These are phyloP conservation scores for Amoebophrya sp. DNA, from an alignment of 169 alveolate species.

Conservation along the genomic window DNA sequence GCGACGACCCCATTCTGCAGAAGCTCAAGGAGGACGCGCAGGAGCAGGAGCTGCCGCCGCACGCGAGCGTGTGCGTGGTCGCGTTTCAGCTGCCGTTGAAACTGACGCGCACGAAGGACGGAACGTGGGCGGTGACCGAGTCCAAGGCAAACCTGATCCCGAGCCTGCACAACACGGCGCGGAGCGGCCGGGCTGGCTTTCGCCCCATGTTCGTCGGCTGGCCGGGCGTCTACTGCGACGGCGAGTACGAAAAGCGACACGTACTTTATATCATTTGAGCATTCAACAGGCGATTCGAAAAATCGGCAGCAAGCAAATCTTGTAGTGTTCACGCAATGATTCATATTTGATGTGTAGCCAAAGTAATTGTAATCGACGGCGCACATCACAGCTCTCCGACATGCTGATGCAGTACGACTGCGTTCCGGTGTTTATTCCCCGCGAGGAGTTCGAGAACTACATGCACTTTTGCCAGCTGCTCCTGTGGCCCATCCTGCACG, in stretches of 20 bases:
- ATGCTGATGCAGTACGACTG: constrained; percentile 16
- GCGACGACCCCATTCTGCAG: neutral
- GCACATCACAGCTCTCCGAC: constrained; percentile 8
- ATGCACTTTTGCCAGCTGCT: constrained; percentile 17
- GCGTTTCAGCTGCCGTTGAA: constrained; percentile 19
- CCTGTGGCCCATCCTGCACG: constrained; percentile 31
- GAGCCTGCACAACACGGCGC: neutral
- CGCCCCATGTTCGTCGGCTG: constrained; percentile 19
- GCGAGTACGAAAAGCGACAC: constrained; percentile 1
- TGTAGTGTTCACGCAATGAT: too few relatives aligned
- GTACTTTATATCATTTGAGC: too few relatives aligned
- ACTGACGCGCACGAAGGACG: neutral
- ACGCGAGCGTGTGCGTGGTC: neutral
- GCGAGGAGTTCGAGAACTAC: constrained; percentile 4
- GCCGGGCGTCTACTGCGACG: constrained; percentile 18
- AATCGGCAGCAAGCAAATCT: too few relatives aligned
- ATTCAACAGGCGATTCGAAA: too few relatives aligned
- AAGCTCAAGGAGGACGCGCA: neutral
- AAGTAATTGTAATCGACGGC: too few relatives aligned
- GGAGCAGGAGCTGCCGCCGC: neutral
- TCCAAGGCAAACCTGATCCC: neutral
- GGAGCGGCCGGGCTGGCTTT: constrained; percentile 15
- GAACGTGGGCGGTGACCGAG: neutral
- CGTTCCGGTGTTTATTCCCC: constrained; percentile 17
- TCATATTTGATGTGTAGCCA: too few relatives aligned